A percentile compares a stretch with the other conserved stretches of the same genome.
Evolutionary conservation across 305 asterid species (phyloP).

Genomic region (Solanum hybrid): DNA sequence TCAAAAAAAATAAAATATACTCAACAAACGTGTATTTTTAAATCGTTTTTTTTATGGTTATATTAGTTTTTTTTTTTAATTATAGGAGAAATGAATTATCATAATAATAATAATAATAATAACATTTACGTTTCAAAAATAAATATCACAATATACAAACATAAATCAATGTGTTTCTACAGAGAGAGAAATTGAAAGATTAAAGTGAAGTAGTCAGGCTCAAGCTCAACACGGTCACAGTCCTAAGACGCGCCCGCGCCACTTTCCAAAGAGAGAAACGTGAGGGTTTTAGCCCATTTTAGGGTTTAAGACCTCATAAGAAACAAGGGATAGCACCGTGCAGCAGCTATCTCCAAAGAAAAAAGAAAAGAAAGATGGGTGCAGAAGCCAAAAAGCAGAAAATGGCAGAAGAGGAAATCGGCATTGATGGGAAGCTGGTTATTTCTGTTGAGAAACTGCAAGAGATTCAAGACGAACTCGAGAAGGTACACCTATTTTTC

Average conservation of each 20-base stretch:
- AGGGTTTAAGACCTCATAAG: conserved; percentile 39
- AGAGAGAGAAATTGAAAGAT: too few species aligned
- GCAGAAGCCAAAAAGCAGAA: conserved; percentile 88
- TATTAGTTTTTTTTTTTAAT: too few species aligned
- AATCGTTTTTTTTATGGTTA: background rate
- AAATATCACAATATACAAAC: too few species aligned
- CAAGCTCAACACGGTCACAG: background rate
- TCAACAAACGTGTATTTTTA: background rate
- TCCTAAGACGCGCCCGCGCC: background rate
- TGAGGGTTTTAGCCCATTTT: background rate
- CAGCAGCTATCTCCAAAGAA: background rate
- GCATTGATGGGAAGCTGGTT: conserved; percentile 51
- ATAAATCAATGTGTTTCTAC: too few species aligned
- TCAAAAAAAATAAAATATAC: too few species aligned
- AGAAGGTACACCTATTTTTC: conserved; percentile 34
- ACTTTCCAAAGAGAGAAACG: background rate
- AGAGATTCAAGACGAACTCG: conserved; percentile 73
- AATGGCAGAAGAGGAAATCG: conserved; percentile 50
- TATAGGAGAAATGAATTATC: too few species aligned
- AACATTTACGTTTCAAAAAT: too few species aligned
- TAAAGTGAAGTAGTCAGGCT: background rate
- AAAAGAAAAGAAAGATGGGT: conserved; percentile 37
- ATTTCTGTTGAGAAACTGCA: conserved; percentile 31
- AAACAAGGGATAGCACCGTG: background rate
- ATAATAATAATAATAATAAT: too few species aligned